Percentiles rank a stretch among this genome's conserved stretches.
Evolutionary conservation across 2,329 filamentous ascomycete species (phyloP).

Genomic region (Chaetomium sp.): DNA sequence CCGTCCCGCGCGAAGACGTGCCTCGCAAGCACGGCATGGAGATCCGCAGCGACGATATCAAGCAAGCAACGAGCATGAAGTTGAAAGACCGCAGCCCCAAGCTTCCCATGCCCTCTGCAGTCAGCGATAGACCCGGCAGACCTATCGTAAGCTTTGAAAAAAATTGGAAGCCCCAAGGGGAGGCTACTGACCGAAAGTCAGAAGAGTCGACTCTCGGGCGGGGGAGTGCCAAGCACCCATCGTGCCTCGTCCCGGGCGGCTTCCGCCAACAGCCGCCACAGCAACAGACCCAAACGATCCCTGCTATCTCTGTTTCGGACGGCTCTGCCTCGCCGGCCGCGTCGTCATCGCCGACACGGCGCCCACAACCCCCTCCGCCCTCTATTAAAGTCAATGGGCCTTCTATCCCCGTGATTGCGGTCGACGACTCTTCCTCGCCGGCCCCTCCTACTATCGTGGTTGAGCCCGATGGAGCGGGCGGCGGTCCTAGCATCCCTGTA

Average conservation of each 20-base stretch:
- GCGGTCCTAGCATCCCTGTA: constrained; percentile 42
- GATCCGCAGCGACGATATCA: constrained; percentile 83
- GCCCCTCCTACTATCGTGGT: constrained; percentile 44
- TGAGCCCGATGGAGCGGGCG: constrained; percentile 37
- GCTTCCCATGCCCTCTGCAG: constrained; percentile 83
- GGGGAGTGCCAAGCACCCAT: constrained; percentile 33
- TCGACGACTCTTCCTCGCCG: constrained; percentile 43
- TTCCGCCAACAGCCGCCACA: constrained; percentile 35
- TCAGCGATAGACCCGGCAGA: constrained; percentile 86
- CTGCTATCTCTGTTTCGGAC: constrained; percentile 59
- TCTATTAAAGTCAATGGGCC: constrained; percentile 51
- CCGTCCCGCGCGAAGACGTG: constrained; percentile 46
- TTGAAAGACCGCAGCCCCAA: constrained; percentile 84
- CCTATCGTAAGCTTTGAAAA: constrained; percentile 97
- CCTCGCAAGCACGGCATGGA: constrained; percentile 78
- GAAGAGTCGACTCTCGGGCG: constrained; percentile 44
- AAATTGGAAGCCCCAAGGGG: constrained; percentile 74
- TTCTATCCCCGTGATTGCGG: constrained; percentile 56
- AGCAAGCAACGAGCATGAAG: constrained; percentile 85
- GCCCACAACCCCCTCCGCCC: constrained; percentile 44
- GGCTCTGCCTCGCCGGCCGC: constrained; percentile 43
- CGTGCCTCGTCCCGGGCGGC: constrained; percentile 32
- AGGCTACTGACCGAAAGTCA: constrained; percentile 70
- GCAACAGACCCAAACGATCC: constrained; percentile 44
- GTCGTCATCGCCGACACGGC: constrained; percentile 42